Evolutionary conservation across 352 stramenopile genomes (phyloP).

Genomic region (Globisporangium acanthophoron): DNA sequence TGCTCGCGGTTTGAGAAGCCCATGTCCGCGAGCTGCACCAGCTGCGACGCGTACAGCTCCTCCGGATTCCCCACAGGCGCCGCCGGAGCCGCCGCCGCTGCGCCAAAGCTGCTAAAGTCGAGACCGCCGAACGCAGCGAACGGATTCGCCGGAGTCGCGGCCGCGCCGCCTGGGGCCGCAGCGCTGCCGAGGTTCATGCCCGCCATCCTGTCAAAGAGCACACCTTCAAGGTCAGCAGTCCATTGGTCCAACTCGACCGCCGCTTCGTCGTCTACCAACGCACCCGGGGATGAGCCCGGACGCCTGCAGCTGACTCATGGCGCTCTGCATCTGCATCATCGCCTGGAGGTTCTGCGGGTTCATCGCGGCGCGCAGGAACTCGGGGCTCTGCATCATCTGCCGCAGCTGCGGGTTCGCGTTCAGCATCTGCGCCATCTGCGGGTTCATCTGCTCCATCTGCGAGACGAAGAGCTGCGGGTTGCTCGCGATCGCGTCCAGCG

Average conservation of each 20-base stretch:
- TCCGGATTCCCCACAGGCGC: slow-evolving; percentile 60
- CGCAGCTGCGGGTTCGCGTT: slow-evolving; percentile 86
- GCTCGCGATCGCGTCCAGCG: slow-evolving; percentile 75
- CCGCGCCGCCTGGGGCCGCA: slow-evolving; percentile 4
- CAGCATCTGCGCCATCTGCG: slow-evolving; percentile 82
- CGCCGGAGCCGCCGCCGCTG: slow-evolving; percentile 11
- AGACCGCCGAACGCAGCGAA: slow-evolving; percentile 39
- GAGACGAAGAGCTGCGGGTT: slow-evolving; percentile 77
- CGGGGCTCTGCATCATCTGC: slow-evolving; percentile 87
- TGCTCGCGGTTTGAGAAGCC: slow-evolving; percentile 87
- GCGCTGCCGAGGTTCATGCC: slow-evolving; percentile 34
- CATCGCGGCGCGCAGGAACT: slow-evolving; percentile 80
- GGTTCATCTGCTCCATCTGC: slow-evolving; percentile 88
- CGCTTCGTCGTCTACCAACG: slow-evolving; percentile 5
- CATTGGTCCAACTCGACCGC: too few relatives aligned
- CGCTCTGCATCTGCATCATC: slow-evolving; percentile 89
- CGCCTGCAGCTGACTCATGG: slow-evolving; percentile 78
- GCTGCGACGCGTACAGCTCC: slow-evolving; percentile 81
- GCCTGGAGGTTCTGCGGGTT: slow-evolving; percentile 89
- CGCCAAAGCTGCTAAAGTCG: slow-evolving; percentile 18
- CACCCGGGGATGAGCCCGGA: slow-evolving; percentile 68
- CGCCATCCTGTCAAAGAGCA: slow-evolving; percentile 29
- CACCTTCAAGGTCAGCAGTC: background rate
- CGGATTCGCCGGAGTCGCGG: slow-evolving; percentile 29
- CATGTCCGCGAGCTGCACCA: slow-evolving; percentile 89